Conservation (phyloP, 2,329 filamentous ascomycete genomes). For the Parascedosporium putredinis region DNA sequence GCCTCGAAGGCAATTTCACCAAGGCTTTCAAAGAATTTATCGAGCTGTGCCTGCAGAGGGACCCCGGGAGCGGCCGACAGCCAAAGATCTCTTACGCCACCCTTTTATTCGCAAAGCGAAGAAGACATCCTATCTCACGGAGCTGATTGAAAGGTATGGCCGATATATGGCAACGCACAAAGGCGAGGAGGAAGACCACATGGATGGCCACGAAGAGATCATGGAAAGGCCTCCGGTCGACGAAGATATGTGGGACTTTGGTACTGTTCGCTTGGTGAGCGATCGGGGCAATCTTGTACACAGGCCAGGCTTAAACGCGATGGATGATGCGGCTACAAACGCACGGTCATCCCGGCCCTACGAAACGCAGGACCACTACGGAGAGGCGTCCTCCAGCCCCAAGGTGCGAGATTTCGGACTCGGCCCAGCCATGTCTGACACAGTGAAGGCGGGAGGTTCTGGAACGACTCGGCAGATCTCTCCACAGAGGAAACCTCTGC, state of each 20-base stretch:
- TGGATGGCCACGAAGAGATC: conserved; percentile 45
- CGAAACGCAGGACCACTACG: conserved; percentile 39
- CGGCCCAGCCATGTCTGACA: conserved; percentile 35
- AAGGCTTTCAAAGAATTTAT: conserved; percentile 78
- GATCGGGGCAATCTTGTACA: conserved; percentile 48
- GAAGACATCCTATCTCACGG: conserved; percentile 91
- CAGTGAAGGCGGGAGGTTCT: conserved; percentile 39
- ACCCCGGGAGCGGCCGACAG: conserved; percentile 80
- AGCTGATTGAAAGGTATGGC: conserved; percentile 83
- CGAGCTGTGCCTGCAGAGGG: conserved; percentile 73
- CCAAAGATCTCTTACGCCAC: conserved; percentile 78
- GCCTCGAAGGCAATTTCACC: conserved; percentile 70
- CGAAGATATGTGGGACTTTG: conserved; percentile 97
- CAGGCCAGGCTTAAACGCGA: conserved; percentile 50
- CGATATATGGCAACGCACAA: conserved; percentile 79
- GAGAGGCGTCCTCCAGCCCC: conserved; percentile 41
- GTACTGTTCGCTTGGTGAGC: conserved; percentile 76
- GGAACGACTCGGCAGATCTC: conserved; percentile 46
- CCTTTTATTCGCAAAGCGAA: conserved; percentile 86
- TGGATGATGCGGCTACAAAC: conserved; percentile 78
- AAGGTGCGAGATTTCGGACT: conserved; percentile 37
- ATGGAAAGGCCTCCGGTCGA: conserved; percentile 47
- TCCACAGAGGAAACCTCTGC: conserved; percentile 47
- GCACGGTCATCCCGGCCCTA: conserved; percentile 49
- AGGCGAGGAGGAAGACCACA: conserved; percentile 47